Evolutionary conservation across 371 early-diverging fungal species (phyloP).

Genomic region (Actinomortierella ambigua): DNA sequence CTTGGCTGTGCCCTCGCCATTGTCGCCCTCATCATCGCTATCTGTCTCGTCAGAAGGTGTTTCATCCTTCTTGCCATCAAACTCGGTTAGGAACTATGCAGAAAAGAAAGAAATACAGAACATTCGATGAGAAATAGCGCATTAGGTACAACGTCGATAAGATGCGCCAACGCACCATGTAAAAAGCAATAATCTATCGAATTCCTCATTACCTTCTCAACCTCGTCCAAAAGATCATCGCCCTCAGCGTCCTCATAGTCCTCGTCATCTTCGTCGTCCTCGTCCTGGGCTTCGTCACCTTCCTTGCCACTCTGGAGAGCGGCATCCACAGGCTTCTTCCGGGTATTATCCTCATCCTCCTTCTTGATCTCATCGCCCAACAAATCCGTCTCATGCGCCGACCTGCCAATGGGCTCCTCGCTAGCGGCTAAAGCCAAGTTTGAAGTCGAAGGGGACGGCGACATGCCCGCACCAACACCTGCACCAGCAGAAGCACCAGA

Average conservation of each 20-base stretch:
- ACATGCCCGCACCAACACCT: constrained; percentile 7
- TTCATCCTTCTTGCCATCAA: not conserved
- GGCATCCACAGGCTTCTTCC: not conserved
- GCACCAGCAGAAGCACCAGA: not conserved
- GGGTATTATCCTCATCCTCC: not conserved
- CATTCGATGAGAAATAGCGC: no score
- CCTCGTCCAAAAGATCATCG: constrained; percentile 44
- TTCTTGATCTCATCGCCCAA: not conserved
- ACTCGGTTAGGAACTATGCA: constrained; percentile 1
- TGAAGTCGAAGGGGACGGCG: constrained; percentile 6
- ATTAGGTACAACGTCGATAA: no score
- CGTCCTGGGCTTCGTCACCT: constrained; percentile 14
- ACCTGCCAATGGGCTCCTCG: constrained; percentile 1
- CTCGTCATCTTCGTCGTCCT: constrained; percentile 19
- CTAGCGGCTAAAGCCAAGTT: constrained; percentile 4
- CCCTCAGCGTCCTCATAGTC: constrained; percentile 41
- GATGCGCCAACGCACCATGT: no score
- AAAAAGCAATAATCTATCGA: no score
- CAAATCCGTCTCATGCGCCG: not conserved
- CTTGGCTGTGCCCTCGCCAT: no score
- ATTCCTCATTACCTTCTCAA: constrained; percentile 41
- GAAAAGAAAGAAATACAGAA: no score
- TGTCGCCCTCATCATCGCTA: not conserved
- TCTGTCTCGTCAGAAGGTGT: not conserved
- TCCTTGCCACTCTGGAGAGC: not conserved